Evolutionary conservation across 139 green algal genomes (phyloP), one percentile per base, ranked within the genome.

Genomic region (Micractinium conductrix): DNA sequence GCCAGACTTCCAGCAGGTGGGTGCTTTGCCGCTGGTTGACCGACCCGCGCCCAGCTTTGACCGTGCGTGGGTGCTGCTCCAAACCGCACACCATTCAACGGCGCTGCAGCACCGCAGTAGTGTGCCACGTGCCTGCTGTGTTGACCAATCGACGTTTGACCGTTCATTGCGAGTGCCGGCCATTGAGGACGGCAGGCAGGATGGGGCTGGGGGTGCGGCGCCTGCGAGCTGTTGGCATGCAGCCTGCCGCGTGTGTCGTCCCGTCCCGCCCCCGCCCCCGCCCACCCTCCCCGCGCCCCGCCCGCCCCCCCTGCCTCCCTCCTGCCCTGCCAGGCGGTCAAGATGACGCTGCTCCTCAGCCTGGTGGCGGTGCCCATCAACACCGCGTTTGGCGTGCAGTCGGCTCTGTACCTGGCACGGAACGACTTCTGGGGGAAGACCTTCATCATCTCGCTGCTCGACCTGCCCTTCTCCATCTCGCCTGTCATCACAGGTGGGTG

Each of bases 381-480:
- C 87, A 95, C 92, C 0, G 60, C 94, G 40, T 98, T 97, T 85
- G 95, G 95, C 21, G 88, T 81, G 40, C 55, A 44, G 12, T 88
- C 92, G 0, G 95, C 95, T 6, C 89, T 98, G 21, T 90, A 91
- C 50, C 91, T 98, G 60, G 90, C 94, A 0, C 89, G 95, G 37
- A 95, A 96, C 65, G 91, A 97, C 37, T 98, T 98, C 60, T 83
- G 84, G 7, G 95, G 93, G 67, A 98, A 97, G 89, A 85, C 92
- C 30, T 83, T 97, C 33, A 74, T 96, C 55, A 88, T 97, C 53
- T 92, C 88, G 1, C 70, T 97, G 65, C 92, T 98, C 63, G 95
- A 98, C 89, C 81, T 98, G 60, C 95, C 95, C 65, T 98, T 98
- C 91, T 93, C 87, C 86, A 97, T 98, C 69, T 96, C 92, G 0